Evolutionary conservation across 2,329 filamentous ascomycete genomes (phyloP).

Genomic region (Colletotrichum paranaense): DNA sequence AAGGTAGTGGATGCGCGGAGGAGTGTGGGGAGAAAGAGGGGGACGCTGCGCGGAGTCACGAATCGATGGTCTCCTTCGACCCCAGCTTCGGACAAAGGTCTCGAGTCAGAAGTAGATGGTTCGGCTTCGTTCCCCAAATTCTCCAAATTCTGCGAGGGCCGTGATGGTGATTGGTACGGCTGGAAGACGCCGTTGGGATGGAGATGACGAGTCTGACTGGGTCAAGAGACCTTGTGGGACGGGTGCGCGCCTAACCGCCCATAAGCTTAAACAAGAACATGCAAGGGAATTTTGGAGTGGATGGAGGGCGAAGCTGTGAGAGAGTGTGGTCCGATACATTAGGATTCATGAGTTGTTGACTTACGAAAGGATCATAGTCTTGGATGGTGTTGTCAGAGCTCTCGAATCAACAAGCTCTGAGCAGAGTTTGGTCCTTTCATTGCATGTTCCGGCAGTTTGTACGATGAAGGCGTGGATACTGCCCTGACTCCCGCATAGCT

Average conservation of each 20-base stretch:
- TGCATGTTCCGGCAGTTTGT: neutral
- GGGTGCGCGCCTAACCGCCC: constrained; percentile 30
- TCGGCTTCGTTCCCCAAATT: constrained; percentile 20
- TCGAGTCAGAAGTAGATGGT: constrained; percentile 28
- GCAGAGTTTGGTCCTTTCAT: neutral
- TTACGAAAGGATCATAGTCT: neutral
- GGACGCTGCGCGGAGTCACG: constrained; percentile 18
- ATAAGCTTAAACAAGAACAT: constrained; percentile 29
- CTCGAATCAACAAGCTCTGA: neutral
- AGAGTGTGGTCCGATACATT: neutral
- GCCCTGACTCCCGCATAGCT: constrained; percentile 7
- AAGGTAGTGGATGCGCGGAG: constrained; percentile 32
- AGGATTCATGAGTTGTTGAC: neutral
- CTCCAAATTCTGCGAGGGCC: constrained; percentile 16
- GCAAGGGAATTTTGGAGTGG: constrained; percentile 13
- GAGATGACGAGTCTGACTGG: neutral
- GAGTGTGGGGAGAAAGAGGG: constrained; percentile 28
- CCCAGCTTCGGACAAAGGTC: constrained; percentile 11
- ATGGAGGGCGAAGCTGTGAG: neutral
- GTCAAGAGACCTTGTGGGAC: constrained; percentile 8
- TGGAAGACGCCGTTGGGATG: constrained; percentile 4
- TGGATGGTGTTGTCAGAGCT: neutral
- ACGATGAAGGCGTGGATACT: constrained; percentile 8
- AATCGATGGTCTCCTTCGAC: constrained; percentile 2
- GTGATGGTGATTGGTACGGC: constrained; percentile 31